These are phyloP conservation scores for Parathielavia hyrcaniae DNA, from an alignment of 495 filamentous ascomycete genomes.

Conservation along the genomic window DNA sequence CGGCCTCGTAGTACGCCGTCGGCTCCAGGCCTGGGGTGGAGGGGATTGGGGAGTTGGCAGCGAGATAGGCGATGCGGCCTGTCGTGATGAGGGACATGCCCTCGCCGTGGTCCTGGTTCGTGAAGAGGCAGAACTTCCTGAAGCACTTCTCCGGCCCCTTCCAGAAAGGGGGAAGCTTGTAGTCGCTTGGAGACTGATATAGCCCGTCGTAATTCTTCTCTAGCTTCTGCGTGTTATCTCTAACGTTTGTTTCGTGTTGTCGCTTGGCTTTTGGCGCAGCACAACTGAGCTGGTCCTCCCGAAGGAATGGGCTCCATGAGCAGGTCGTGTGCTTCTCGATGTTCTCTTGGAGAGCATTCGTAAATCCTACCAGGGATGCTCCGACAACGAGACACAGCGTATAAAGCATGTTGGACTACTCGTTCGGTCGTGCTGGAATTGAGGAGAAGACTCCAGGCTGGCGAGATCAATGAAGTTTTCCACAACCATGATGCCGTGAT, in stretches of 20 bases:
- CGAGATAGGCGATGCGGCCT: constrained; percentile 24
- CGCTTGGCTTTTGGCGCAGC: background rate
- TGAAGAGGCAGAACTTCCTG: constrained; percentile 35
- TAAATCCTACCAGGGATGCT: background rate
- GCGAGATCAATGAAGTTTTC: too few relatives aligned
- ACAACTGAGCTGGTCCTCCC: background rate
- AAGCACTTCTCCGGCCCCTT: constrained; percentile 34
- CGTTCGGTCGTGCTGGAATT: background rate
- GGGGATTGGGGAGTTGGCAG: constrained; percentile 17
- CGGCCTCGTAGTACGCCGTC: constrained; percentile 25
- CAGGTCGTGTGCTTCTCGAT: background rate
- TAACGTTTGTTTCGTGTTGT: background rate
- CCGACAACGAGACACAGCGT: background rate
- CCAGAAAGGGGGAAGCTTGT: constrained; percentile 24
- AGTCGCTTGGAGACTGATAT: background rate
- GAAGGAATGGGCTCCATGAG: background rate
- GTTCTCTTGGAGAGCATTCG: background rate
- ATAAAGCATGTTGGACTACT: background rate
- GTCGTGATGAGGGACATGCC: constrained; percentile 35
- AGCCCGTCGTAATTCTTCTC: background rate
- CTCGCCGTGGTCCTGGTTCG: constrained; percentile 24
- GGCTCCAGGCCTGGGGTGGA: constrained; percentile 3
- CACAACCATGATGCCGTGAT: background rate
- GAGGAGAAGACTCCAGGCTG: background rate
- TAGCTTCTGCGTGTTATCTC: background rate